Evolutionary conservation across 2,329 filamentous ascomycete genomes (phyloP).

Genomic region (Tothia fuscella): DNA sequence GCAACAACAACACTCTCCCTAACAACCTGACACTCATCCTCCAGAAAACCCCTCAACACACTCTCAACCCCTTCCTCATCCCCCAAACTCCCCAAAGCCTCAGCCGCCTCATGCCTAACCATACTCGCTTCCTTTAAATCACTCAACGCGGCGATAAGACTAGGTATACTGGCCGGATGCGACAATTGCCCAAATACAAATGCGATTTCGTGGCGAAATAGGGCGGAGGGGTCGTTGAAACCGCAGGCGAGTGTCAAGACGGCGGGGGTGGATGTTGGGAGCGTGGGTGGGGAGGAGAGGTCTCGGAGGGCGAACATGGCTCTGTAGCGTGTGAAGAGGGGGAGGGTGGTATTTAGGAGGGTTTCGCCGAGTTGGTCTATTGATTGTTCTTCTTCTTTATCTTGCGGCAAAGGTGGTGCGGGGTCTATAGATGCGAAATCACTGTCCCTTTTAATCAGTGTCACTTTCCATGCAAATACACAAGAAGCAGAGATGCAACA

Average conservation of each 20-base stretch:
- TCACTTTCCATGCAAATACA: not conserved
- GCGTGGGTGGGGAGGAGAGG: constrained; percentile 82
- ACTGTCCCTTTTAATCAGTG: constrained; percentile 35
- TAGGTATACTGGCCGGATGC: constrained; percentile 92
- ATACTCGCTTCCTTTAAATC: constrained; percentile 78
- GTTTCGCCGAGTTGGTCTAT: constrained; percentile 64
- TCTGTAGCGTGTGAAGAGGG: constrained; percentile 85
- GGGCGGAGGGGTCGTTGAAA: constrained; percentile 71
- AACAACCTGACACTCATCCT: constrained; percentile 88
- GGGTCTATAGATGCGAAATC: constrained; percentile 95
- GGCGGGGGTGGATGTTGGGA: constrained; percentile 80
- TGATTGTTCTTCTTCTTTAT: constrained; percentile 42
- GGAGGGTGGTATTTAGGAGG: constrained; percentile 65
- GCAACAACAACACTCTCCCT: constrained; percentile 91
- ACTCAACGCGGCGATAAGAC: constrained; percentile 65
- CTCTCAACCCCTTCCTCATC: constrained; percentile 90
- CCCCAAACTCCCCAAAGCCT: constrained; percentile 86
- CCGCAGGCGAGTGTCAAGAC: constrained; percentile 77
- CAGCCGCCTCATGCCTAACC: constrained; percentile 95
- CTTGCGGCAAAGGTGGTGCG: constrained; percentile 66
- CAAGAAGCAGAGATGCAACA: constrained; percentile 17
- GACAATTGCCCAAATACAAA: constrained; percentile 96
- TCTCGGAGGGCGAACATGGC: constrained; percentile 98
- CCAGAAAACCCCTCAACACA: constrained; percentile 65
- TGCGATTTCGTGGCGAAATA: constrained; percentile 95